These are phyloP conservation scores for Rehmannia glutinosa DNA, from an alignment of 257 asterid genomes.

Conservation along the genomic window DNA sequence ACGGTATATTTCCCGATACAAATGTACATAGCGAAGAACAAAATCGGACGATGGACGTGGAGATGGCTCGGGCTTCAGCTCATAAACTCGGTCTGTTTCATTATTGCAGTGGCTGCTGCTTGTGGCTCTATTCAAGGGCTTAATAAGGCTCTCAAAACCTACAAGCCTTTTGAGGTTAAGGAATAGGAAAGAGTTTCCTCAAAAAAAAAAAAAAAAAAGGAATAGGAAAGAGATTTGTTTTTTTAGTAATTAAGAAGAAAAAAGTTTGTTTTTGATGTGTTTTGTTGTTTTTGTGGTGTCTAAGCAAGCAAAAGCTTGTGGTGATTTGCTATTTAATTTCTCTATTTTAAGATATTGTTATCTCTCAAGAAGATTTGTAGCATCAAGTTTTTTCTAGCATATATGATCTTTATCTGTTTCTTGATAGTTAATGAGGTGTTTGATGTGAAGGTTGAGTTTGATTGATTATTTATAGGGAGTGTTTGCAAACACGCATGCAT, in stretches of 20 bases:
- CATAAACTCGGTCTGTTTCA: conserved; percentile 38
- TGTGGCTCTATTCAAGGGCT: conserved; percentile 60
- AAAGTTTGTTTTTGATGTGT: not conserved
- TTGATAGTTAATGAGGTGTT: not conserved
- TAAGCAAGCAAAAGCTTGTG: not conserved
- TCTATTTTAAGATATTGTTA: no score
- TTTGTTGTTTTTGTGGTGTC: not conserved
- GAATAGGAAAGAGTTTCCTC: conserved; percentile 24
- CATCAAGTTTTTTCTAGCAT: not conserved
- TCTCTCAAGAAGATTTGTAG: not conserved
- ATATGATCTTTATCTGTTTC: not conserved
- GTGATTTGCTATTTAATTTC: not conserved
- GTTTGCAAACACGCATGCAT: no score
- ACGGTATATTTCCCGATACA: conserved; percentile 52
- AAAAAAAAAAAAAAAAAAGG: no score
- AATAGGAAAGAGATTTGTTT: no score
- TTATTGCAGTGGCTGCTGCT: conserved; percentile 48
- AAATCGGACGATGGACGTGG: conserved; percentile 23
- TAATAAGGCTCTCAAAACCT: conserved; percentile 21
- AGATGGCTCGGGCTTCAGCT: conserved; percentile 46
- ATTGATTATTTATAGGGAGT: no score
- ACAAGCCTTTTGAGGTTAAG: conserved; percentile 33
- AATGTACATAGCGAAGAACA: conserved; percentile 38
- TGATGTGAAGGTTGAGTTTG: no score
- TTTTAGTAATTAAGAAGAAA: no score